Percentiles rank a stretch among this genome's conserved stretches.
phyloP scores from a whole-genome alignment of 192 early-diverging fungal species.

The Backusella australiensis region DNA sequence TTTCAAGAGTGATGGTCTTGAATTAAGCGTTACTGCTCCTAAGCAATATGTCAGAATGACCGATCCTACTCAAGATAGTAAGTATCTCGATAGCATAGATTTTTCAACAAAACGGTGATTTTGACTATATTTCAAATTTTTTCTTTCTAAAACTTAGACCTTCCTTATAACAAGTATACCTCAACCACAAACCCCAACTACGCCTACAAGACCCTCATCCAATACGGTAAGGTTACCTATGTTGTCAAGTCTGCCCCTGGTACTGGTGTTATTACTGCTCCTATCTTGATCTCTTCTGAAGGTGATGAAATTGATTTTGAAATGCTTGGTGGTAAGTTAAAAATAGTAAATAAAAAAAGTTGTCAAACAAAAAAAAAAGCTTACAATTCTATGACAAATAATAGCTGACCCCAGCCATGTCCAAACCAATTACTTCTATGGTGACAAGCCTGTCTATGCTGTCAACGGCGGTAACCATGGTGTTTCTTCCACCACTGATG shows the following conservation, averaged over 20 bases:
- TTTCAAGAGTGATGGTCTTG: background rate
- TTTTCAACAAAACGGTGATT: background rate
- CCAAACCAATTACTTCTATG: constrained; percentile 43
- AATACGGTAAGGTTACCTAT: constrained; percentile 38
- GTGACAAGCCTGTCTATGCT: constrained; percentile 4
- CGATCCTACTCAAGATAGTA: background rate
- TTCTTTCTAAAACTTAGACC: background rate
- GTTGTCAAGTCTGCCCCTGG: constrained; percentile 30
- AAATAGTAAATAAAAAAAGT: background rate
- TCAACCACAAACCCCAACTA: constrained; percentile 29
- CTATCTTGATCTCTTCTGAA: constrained; percentile 18
- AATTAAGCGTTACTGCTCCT: background rate
- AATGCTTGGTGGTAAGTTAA: constrained; percentile 17
- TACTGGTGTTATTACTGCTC: constrained; percentile 28
- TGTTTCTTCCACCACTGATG: constrained; percentile 7
- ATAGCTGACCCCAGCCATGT: constrained; percentile 32
- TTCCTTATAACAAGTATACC: constrained; percentile 11
- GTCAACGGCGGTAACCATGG: constrained; percentile 24
- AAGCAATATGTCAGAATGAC: background rate
- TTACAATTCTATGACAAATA: background rate
- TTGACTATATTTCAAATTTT: background rate
- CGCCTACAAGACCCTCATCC: constrained; percentile 26
- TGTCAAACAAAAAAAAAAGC: background rate
- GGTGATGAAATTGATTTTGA: constrained; percentile 57
- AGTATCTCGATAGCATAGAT: background rate